phyloP scores from a whole-genome alignment of 306 rosid species.

The Styphnolobium japonicum region DNA sequence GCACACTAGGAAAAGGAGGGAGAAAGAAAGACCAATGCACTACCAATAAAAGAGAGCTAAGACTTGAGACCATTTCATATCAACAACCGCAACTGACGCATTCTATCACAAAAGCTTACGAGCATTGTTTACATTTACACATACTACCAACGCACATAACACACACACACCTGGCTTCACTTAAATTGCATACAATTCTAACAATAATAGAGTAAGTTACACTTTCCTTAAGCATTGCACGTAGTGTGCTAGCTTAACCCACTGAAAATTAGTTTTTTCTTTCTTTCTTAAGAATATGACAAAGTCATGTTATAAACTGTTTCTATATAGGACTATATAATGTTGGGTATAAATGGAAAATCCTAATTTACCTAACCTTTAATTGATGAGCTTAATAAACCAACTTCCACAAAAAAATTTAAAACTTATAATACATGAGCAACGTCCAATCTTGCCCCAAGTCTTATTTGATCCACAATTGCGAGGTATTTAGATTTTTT shows the following conservation, averaged over 20 bases:
- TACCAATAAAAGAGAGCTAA: background rate
- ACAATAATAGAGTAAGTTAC: background rate
- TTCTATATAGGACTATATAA: too few species aligned
- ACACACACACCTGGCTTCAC: background rate
- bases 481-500: too few species aligned
- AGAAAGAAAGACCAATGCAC: background rate
- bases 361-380: too few species aligned
- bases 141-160: background rate
- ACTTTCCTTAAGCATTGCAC: background rate
- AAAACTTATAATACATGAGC: too few species aligned
- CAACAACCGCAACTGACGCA: constrained; percentile 3
- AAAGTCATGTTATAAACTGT: too few species aligned
- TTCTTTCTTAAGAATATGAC: too few species aligned
- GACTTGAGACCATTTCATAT: background rate
- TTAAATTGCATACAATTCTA: background rate
- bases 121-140: background rate
- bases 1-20: background rate
- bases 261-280: too few species aligned
- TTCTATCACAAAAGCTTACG: background rate
- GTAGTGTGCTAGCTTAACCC: background rate
- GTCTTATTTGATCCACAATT: too few species aligned
- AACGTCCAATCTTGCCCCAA: too few species aligned
- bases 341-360: too few species aligned
- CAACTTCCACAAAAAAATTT: too few species aligned
- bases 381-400: too few species aligned